A percentile compares a stretch with the other conserved stretches of the same genome.
Evolutionary conservation across 2,329 filamentous ascomycete species (phyloP).

Genomic region (Clonostachys solani): DNA sequence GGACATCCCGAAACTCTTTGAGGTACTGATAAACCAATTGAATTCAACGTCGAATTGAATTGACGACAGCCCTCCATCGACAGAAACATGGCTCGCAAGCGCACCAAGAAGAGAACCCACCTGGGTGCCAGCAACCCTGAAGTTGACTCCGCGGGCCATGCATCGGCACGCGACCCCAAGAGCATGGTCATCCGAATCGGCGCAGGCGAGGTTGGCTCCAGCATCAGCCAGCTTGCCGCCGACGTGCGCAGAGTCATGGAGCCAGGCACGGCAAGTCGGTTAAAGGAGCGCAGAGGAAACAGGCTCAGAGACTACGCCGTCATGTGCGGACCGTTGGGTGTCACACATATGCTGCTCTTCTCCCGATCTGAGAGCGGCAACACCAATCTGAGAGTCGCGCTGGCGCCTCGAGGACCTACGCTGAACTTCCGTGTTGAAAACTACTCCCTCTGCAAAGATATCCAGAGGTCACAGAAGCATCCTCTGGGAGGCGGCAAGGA

Average conservation of each 20-base stretch:
- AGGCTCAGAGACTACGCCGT: constrained; percentile 86
- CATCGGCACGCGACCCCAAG: constrained; percentile 71
- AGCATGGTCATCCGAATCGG: constrained; percentile 98
- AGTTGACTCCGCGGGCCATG: constrained; percentile 51
- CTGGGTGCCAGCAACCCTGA: constrained; percentile 60
- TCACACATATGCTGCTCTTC: constrained; percentile 90
- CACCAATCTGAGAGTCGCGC: constrained; percentile 82
- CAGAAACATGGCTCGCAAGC: constrained; percentile 67
- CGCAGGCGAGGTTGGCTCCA: constrained; percentile 87
- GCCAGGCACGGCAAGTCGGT: constrained; percentile 81
- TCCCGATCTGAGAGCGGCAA: constrained; percentile 87
- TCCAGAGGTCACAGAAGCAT: constrained; percentile 77
- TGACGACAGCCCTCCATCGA: constrained; percentile 3
- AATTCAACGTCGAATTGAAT: too few relatives aligned
- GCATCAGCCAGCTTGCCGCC: constrained; percentile 83
- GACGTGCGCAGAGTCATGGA: constrained; percentile 95
- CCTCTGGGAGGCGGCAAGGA: constrained; percentile 81
- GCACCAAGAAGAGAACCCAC: constrained; percentile 88
- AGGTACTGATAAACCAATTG: too few relatives aligned
- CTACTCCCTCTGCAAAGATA: constrained; percentile 90
- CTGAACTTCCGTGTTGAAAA: constrained; percentile 92
- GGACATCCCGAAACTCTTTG: too few relatives aligned
- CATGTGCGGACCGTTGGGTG: constrained; percentile 92
- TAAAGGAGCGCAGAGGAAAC: constrained; percentile 89
- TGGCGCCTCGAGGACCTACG: constrained; percentile 87